Evolutionary conservation across 345 rosid species (phyloP), one percentile per base, ranked within the genome.

Genomic region (Aquilaria malaccensis): DNA sequence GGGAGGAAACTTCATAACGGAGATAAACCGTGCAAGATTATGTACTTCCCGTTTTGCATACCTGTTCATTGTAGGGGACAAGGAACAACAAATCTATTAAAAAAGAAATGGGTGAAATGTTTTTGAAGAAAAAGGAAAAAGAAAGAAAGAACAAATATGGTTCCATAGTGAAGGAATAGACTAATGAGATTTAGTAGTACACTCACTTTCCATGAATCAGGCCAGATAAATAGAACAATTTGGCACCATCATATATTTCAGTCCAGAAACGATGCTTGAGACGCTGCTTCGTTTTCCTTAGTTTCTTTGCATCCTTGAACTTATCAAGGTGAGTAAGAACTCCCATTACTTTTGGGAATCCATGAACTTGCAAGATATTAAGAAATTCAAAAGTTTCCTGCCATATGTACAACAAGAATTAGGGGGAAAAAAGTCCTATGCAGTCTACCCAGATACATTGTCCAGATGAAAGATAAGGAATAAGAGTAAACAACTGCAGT

Each of bases 241-340:
- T 94, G 47, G 99, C 97, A 54, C 99, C 99, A 61, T 70, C 74
- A 69, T 79, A 84, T 61, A 82, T 90, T 79, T 94, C 99, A 4
- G 96, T 86, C 99, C 97, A 87, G 71, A 90, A 94, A 53, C 97
- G 99, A 71, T 89, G 92, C 81, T 90, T 94, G 53, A 90, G 99
- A 52, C 83, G 84, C 67, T 86, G 85, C 66, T 94, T 90, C 54
- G 92, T 90, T 76, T 88, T 90, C 80, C 69, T 90, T 62, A 90
- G 81, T 75, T 88, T 94, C 79, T 88, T 94, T 51, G 79, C 88
- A 72, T 94, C 97, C 71, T 80, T 84, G 73, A 94, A 94, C 74
- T 86, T 81, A 70, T 94, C 99, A 60, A 94, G 96, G 73, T 90
- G 97, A 48, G 99, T 90, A 63, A 94, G 95, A 61, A 94, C 96